Evolutionary conservation across 768 basidiomycete species (phyloP), one percentile per base, ranked within the genome.

Genomic region (Leccinum fibrillosum): DNA sequence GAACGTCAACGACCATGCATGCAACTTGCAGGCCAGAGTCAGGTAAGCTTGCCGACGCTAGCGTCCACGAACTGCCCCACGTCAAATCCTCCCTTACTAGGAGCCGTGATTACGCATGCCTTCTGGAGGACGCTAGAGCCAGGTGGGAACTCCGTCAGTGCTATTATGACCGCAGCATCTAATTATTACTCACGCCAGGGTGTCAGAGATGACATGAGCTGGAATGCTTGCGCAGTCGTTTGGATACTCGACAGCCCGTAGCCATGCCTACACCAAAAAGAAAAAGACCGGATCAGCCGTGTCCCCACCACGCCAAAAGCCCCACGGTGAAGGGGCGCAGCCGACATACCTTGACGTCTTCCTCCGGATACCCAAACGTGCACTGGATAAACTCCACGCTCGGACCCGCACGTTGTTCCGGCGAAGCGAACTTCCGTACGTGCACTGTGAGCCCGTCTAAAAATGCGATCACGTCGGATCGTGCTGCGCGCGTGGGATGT

Each of bases 301-400:
- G 5, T 23, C 11, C 19, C 45, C 45, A 12, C 17, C n/a, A 5
- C 4, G n/a, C 39, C 39, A 42, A 19, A 19, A 11, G 8, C 10
- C 39, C 39, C 39, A n/a, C 39, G n/a, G 17, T 37, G 35, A 17
- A 7, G 45, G 5, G 0, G 10, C 12, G 5, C 23, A 11, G 13
- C 0, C 15, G 21, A 37, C 44, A 4, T 34, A 88, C 92, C 75
- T 85, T 77, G 62, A 98, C 86, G 70, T 98, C 96, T 57, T 85
- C 82, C 55, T 87, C 83, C 3, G 83, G 80, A 66, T 98, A 96
- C 0, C 89, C 89, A 64, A 96, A 97, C 52, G 82, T 85, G 11
- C 78, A 74, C 68, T 82, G 81, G 65, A 98, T 89, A 68, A 90
- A 97, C 30, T 84, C 82, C 28, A 92, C 80, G 68, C 90, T 84